phyloP scores from a whole-genome alignment of 2,329 filamentous ascomycete genomes.

The Fusarium equiseti region DNA sequence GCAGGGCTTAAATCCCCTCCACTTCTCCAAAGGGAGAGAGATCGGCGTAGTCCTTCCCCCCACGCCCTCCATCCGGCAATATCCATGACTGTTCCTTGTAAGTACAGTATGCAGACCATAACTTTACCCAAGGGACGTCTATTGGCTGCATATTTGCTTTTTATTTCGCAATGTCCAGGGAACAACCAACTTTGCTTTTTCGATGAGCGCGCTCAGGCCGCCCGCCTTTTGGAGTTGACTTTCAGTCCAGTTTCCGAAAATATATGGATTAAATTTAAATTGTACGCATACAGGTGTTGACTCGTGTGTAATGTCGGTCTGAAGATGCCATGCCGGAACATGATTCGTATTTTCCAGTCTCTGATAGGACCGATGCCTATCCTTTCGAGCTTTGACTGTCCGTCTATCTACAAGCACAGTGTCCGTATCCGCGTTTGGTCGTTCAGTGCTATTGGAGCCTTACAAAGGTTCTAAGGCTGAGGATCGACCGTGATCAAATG shows the following conservation, averaged over 20 bases:
- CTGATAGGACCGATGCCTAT: background rate
- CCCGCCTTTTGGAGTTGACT: constrained; percentile 7
- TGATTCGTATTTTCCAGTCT: constrained; percentile 4
- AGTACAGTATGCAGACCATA: constrained; percentile 37
- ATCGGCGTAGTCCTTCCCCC: constrained; percentile 40
- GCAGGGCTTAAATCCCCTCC: constrained; percentile 33
- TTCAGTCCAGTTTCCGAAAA: constrained; percentile 1
- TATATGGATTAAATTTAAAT: constrained; percentile 5
- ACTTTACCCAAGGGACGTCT: constrained; percentile 10
- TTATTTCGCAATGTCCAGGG: constrained; percentile 2
- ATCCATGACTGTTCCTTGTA: constrained; percentile 7
- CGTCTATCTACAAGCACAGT: background rate
- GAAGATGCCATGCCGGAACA: constrained; percentile 3
- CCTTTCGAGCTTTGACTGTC: background rate
- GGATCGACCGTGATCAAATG: background rate
- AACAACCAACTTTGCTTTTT: constrained; percentile 37
- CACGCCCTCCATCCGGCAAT: constrained; percentile 11
- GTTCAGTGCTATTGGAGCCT: background rate
- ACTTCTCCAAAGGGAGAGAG: constrained; percentile 16
- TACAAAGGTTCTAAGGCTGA: background rate
- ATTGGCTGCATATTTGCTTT: constrained; percentile 41
- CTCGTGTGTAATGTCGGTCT: constrained; percentile 33
- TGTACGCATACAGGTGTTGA: constrained; percentile 14
- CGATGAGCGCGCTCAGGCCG: constrained; percentile 33
- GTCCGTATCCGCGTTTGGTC: background rate